Evolutionary conservation across 2,329 filamentous ascomycete genomes (phyloP).

Genomic region (Colletotrichum sidae): DNA sequence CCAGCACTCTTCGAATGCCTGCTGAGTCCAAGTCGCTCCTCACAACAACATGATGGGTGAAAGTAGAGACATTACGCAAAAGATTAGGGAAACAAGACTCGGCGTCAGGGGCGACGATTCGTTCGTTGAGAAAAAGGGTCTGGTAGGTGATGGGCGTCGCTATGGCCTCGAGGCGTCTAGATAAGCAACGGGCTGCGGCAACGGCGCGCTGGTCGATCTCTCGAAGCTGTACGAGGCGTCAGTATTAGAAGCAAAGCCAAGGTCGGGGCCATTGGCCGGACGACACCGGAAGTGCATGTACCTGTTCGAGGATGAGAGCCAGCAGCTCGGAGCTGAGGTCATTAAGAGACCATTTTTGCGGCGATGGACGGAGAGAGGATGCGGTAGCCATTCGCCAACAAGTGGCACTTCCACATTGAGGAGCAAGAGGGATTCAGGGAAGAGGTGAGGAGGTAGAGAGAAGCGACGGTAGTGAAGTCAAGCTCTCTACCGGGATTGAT

Average conservation of each 20-base stretch:
- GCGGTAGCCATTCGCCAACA: constrained; percentile 41
- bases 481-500: constrained; percentile 10
- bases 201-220: constrained; percentile 51
- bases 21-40: constrained; percentile 53
- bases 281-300: constrained; percentile 39
- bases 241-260: background rate
- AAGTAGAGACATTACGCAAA: constrained; percentile 49
- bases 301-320: constrained; percentile 55
- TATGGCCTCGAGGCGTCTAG: constrained; percentile 53
- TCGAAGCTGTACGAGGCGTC: constrained; percentile 48
- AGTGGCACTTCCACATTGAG: constrained; percentile 35
- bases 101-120: constrained; percentile 50
- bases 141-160: constrained; percentile 57
- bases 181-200: constrained; percentile 50
- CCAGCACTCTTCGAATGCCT: constrained; percentile 50
- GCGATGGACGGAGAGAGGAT: constrained; percentile 34
- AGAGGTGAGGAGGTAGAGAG: constrained; percentile 10
- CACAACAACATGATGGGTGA: constrained; percentile 55
- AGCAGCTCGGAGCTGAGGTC: constrained; percentile 57
- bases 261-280: background rate
- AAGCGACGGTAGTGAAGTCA: constrained; percentile 11
- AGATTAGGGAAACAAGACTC: constrained; percentile 47
- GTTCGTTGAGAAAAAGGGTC: constrained; percentile 50
- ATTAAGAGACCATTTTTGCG: constrained; percentile 44
- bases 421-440: constrained; percentile 31